These are phyloP conservation scores for Blastobotrys muscicola DNA, from an alignment of 805 yeast species.

Conservation along the genomic window DNA sequence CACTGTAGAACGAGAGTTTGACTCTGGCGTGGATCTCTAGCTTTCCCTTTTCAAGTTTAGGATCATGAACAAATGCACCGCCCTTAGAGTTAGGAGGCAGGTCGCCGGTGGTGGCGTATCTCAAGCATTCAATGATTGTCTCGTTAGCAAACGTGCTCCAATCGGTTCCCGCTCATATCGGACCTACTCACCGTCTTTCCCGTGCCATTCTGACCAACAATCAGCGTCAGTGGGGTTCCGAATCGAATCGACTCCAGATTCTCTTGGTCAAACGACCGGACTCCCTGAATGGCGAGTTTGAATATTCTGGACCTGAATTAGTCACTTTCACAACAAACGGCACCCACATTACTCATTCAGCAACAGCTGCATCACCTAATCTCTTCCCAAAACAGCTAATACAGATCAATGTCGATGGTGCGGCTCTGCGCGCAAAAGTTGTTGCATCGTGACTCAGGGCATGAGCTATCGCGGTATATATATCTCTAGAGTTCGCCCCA, in stretches of 20 bases:
- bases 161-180: background rate
- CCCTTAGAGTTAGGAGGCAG: conserved; percentile 93
- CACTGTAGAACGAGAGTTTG: conserved; percentile 71
- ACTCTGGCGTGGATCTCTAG: conserved; percentile 82
- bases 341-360: background rate
- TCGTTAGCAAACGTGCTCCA: too few relatives aligned
- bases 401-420: background rate
- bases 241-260: conserved; percentile 80
- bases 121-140: conserved; percentile 86
- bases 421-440: background rate
- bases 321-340: background rate
- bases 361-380: background rate
- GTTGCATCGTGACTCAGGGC: background rate
- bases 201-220: conserved; percentile 93
- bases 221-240: conserved; percentile 81
- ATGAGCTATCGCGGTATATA: background rate
- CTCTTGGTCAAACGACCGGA: conserved; percentile 84
- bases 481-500: background rate
- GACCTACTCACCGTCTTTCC: conserved; percentile 60
- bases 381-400: background rate
- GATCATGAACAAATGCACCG: conserved; percentile 94
- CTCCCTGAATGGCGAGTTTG: conserved; percentile 63
- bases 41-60: conserved; percentile 48
- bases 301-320: conserved; percentile 13
- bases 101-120: conserved; percentile 92